These are phyloP conservation scores for Wickerhamiella azymoides DNA, from an alignment of 805 yeast species.

Conservation along the genomic window DNA sequence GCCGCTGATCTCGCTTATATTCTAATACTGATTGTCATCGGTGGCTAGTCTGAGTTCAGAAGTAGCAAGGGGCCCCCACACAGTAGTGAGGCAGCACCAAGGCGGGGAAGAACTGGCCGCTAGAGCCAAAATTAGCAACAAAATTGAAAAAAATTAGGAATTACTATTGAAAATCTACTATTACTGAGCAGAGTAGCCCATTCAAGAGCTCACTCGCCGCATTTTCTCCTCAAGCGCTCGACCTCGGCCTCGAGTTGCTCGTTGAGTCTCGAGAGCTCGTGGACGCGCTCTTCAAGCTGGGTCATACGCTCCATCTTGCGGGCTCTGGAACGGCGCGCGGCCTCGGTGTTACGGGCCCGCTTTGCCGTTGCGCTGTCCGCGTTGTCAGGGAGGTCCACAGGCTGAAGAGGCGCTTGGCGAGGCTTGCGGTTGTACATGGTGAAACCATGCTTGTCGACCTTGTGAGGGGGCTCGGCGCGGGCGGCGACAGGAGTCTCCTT, in stretches of 20 bases:
- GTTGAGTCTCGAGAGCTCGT: constrained; percentile 47
- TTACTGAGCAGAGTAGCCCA: background rate
- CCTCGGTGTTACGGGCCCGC: constrained; percentile 90
- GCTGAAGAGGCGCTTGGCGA: constrained; percentile 56
- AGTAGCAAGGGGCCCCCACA: too few relatives aligned
- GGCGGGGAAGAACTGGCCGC: too few relatives aligned
- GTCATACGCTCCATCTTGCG: constrained; percentile 85
- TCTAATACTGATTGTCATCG: too few relatives aligned
- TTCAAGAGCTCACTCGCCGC: constrained; percentile 6
- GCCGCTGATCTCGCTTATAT: too few relatives aligned
- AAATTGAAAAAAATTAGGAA: background rate
- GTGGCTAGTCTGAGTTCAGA: too few relatives aligned
- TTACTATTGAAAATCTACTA: background rate
- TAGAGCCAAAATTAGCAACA: too few relatives aligned
- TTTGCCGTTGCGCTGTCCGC: constrained; percentile 33
- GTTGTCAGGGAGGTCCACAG: constrained; percentile 40
- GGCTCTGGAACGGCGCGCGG: constrained; percentile 91
- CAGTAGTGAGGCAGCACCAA: too few relatives aligned
- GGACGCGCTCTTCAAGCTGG: constrained; percentile 72
- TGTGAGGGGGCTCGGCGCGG: constrained; percentile 1
- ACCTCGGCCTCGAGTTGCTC: constrained; percentile 50
- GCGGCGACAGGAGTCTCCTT: background rate
- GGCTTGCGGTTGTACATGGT: constrained; percentile 67
- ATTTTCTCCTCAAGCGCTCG: constrained; percentile 14
- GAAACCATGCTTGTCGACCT: constrained; percentile 55